Evolutionary conservation across 139 green algal genomes (phyloP).

Genomic region (Desmodesmus armatus): DNA sequence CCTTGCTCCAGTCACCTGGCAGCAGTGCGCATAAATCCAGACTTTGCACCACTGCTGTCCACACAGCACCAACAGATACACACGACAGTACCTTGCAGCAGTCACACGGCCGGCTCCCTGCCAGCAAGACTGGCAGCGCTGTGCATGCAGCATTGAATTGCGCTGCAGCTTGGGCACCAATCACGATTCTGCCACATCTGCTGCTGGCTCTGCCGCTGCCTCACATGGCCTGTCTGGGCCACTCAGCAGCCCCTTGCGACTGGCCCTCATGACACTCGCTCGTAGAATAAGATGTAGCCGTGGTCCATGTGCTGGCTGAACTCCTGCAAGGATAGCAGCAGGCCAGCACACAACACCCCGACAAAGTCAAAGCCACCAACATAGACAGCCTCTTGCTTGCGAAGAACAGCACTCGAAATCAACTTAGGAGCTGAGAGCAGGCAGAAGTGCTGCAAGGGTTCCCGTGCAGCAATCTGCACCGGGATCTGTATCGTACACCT

Average conservation of each 20-base stretch:
- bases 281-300: constrained; percentile 98
- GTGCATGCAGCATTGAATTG: neutral
- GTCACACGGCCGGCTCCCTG: neutral
- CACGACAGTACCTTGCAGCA: neutral
- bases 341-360: too few species aligned
- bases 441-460: too few species aligned
- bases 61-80: neutral
- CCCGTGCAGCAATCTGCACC: neutral
- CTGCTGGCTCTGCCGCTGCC: neutral
- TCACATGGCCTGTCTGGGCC: neutral
- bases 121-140: neutral
- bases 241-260: neutral
- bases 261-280: constrained; percentile 61
- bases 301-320: constrained; percentile 88
- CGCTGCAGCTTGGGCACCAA: neutral
- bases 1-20: too few species aligned
- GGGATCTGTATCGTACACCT: too few species aligned
- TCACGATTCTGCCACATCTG: neutral
- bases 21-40: too few species aligned
- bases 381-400: too few species aligned
- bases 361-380: too few species aligned
- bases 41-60: neutral
- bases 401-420: too few species aligned
- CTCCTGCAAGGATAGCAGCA: constrained; percentile 36
- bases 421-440: too few species aligned